Evolutionary conservation across 2,329 filamentous ascomycete genomes (phyloP), one percentile per base, ranked within the genome.

Genomic region (Arthrobotrys pseudoclavata): DNA sequence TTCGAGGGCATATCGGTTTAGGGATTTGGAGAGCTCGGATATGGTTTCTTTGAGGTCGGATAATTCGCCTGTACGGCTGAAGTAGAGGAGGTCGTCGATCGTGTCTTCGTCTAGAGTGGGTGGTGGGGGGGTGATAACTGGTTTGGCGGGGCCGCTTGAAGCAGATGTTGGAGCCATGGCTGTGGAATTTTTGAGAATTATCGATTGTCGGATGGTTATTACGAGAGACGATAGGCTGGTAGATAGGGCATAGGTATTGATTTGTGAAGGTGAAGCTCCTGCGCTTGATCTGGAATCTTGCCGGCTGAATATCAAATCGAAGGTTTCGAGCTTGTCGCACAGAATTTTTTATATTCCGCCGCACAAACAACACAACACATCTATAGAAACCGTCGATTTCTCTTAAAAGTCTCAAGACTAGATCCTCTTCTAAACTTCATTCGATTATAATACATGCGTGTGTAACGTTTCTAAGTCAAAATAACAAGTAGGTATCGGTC

Each of bases 31-130:
- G 63, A 96, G 86, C 79, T 85, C 86, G 48, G 84, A 82, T 53
- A 79, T 62, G 7, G 85, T 83, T 37, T 86, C 84, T 0, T 87
- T 85, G 57, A 98, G 86, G 26, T 95, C 92, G 18, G 87, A 85
- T 71, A 89, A 86, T 79, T 97, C 94, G 79, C 93, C 93, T 0
- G 88, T 87, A 42, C 95, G 92, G 1, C 94, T 89, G 80, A 93
- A 90, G 85, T 97, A 97, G 80, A 98, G 89, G 80, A 98, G 88
- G 84, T 98, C 95, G 83, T 97, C 94, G 82, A 96, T 91, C 84
- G 94, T 89, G 66, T 97, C 94, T 83, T 92, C 90, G 61, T 70
- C 67, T 88, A 88, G 60, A 95, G 85, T 76, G 86, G 81, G 22
- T 79, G 74, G 74, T 40, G 67, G 50, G 4, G 74, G 74, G 48